Base-by-base conservation (phyloP, 108 stramenopile genomes). In the Fragilaria radians region DNA sequence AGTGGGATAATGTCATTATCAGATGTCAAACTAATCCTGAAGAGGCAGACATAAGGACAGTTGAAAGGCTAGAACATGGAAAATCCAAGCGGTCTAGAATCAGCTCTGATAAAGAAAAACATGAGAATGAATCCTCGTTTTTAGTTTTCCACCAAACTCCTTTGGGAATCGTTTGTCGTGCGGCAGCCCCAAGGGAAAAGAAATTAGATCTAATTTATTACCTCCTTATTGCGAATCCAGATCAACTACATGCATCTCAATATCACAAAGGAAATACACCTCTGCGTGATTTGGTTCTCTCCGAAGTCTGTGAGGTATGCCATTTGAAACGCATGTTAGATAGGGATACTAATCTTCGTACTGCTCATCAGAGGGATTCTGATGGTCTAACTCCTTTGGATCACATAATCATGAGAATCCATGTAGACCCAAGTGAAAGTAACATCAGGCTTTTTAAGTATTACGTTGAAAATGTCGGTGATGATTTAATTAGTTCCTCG, bases 81-180 rank as follows among this genome's bases (percentile, higher is more conserved):
- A 32, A 61, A 2, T 29, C 19, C 7, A 30, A 30, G 7, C 54
- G 54, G 19, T 23, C 26, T 22, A 5, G 54, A 7, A 5, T 55
- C 28, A 7, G 27, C 4, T 30, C 54, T 29, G 4, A 7, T 55
- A 14, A 18, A 4, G 25, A 30, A 11, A 9, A 55, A 4, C 7
- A 5, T 4, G 28, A 23, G 45, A 4, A 34, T 34, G 14, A n/a
- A 22, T 18, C 36, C 5, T 2, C 9, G 5, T n/a, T n/a, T n/a
- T n/a, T n/a, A n/a, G 9, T 68, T 5, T 62, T 54, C 32, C 4
- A 53, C 19, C 58, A 66, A 46, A 72, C 65, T 5, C 31, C 71
- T 17, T 63, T 72, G 18, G 71, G 71, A 7, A 49, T 72, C 30
- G 71, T 66, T 1, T 72, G 71, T 46, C 54, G 54, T 24, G 61